Evolutionary conservation across 768 basidiomycete genomes (phyloP).

Genomic region (Tubosaeta brunneosetosa): DNA sequence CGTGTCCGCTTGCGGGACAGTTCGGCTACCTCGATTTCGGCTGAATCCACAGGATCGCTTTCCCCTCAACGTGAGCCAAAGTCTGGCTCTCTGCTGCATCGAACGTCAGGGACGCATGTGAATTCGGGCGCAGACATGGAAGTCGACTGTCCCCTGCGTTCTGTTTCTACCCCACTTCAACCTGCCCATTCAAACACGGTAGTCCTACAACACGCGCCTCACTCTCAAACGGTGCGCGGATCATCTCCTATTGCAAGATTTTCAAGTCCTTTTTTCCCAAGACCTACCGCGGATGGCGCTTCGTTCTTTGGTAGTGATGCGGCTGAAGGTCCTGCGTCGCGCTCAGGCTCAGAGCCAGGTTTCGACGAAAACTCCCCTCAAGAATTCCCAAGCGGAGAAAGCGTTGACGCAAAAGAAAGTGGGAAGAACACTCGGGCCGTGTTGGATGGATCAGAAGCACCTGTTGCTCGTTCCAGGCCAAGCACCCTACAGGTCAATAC

Average conservation of each 20-base stretch:
- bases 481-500: constrained; percentile 1
- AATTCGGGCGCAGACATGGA: constrained; percentile 22
- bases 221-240: constrained; percentile 5
- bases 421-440: constrained; percentile 2
- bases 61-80: constrained; percentile 4
- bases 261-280: constrained; percentile 17
- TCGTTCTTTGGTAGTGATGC: constrained; percentile 2
- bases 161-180: constrained; percentile 18
- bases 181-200: not conserved
- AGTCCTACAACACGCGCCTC: not conserved
- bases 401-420: constrained; percentile 9
- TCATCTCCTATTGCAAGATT: constrained; percentile 16
- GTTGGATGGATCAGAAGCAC: constrained; percentile 9
- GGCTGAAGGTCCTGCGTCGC: constrained; percentile 7
- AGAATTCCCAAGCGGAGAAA: constrained; percentile 15
- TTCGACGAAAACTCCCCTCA: constrained; percentile 14
- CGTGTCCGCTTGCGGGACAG: constrained; percentile 22
- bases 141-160: constrained; percentile 19
- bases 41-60: constrained; percentile 17
- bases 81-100: constrained; percentile 2
- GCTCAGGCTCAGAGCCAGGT: constrained; percentile 9
- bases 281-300: not conserved
- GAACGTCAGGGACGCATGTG: constrained; percentile 6
- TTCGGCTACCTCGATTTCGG: constrained; percentile 30
- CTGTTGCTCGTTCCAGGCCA: not conserved